phyloP scores from a whole-genome alignment of 1,284 basidiomycete genomes.

The Mycosarcoma maydis region DNA sequence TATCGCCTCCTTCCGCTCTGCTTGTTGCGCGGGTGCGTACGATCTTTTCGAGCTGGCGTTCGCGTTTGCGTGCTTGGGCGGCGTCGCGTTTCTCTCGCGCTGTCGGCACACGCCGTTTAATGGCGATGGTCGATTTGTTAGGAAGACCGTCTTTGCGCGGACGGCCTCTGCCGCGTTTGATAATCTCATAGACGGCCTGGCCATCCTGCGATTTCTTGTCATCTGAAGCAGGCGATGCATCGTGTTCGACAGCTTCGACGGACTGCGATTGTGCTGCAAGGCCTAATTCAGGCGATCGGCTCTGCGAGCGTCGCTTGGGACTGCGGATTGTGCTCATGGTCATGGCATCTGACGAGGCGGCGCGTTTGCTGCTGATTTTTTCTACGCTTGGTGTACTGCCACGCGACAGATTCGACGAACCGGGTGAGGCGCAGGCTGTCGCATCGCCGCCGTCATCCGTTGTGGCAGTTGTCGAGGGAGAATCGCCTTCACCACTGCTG shows the following conservation, averaged over 20 bases:
- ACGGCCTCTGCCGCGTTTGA: conserved; percentile 46
- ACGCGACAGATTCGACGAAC: conserved; percentile 24
- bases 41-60: conserved; percentile 42
- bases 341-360: conserved; percentile 53
- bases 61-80: conserved; percentile 43
- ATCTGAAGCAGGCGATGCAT: not conserved
- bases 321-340: conserved; percentile 48
- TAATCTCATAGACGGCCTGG: conserved; percentile 25
- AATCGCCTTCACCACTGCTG: conserved; percentile 52
- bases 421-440: conserved; percentile 35
- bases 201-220: conserved; percentile 6
- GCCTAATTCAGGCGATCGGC: conserved; percentile 40
- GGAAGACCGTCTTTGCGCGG: conserved; percentile 50
- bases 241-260: not conserved
- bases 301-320: conserved; percentile 53
- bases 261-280: conserved; percentile 5
- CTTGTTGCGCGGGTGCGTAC: conserved; percentile 3
- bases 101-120: conserved; percentile 41
- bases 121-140: conserved; percentile 43
- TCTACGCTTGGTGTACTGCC: conserved; percentile 45
- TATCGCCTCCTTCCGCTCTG: conserved; percentile 5
- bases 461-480: conserved; percentile 49
- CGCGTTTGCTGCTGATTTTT: conserved; percentile 44
- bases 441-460: conserved; percentile 51
- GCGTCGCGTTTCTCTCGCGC: conserved; percentile 46